Conservation (phyloP, 352 stramenopile species). For the Globisporangium rhizosaccharum region DNA sequence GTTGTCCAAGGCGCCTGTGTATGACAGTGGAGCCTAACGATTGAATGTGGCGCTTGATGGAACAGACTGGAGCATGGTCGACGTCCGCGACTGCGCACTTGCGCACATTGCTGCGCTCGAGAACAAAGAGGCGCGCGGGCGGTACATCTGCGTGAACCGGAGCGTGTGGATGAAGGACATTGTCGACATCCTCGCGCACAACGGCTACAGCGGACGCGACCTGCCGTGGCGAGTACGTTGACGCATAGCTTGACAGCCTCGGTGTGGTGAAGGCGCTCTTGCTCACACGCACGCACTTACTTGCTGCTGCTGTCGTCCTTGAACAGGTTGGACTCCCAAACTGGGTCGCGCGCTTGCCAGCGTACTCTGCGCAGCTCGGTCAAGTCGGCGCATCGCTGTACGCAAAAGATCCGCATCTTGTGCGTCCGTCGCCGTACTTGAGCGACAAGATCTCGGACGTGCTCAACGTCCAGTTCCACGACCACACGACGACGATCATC, state of each 20-base stretch:
- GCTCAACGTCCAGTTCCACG: slow-evolving; percentile 73
- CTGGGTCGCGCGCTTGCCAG: slow-evolving; percentile 80
- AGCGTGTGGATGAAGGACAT: slow-evolving; percentile 88
- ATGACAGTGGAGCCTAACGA: neutral
- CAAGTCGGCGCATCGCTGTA: slow-evolving; percentile 81
- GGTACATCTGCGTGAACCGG: slow-evolving; percentile 85
- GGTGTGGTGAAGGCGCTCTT: too few species aligned
- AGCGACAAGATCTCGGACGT: slow-evolving; percentile 79
- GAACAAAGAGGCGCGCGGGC: slow-evolving; percentile 74
- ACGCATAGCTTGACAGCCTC: neutral
- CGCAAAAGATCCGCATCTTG: slow-evolving; percentile 43
- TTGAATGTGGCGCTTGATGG: slow-evolving; percentile 3
- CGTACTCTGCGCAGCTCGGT: slow-evolving; percentile 80
- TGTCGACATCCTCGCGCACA: slow-evolving; percentile 76
- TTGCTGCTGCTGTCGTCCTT: neutral
- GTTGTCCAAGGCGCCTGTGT: neutral
- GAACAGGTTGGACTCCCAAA: slow-evolving; percentile 61
- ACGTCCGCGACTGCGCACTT: slow-evolving; percentile 80
- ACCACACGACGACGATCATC: slow-evolving; percentile 56
- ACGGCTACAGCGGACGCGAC: slow-evolving; percentile 83
- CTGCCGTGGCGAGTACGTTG: slow-evolving; percentile 63
- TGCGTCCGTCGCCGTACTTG: slow-evolving; percentile 67
- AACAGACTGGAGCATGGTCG: slow-evolving; percentile 82
- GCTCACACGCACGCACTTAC: neutral
- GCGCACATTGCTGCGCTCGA: slow-evolving; percentile 79